A percentile compares a stretch with the other conserved stretches of the same genome.
phyloP scores from a whole-genome alignment of 352 stramenopile species.

The Lagenidium giganteum region DNA sequence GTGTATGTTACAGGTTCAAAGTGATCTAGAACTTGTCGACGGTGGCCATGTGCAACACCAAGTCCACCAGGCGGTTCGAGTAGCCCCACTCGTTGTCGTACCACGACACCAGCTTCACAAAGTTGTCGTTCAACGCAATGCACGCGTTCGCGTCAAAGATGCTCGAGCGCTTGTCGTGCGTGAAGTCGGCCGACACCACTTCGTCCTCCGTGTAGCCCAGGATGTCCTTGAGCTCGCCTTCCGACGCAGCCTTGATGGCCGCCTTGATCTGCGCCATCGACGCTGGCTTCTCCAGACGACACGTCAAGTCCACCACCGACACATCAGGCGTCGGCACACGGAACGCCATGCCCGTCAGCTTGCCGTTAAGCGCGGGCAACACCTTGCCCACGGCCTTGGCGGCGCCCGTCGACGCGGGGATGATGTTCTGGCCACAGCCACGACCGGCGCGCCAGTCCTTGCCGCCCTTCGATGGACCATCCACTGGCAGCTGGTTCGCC shows the following conservation, averaged over 20 bases:
- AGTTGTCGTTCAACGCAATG: slow-evolving; percentile 91
- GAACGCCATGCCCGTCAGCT: slow-evolving; percentile 93
- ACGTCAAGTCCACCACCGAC: slow-evolving; percentile 92
- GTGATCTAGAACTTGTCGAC: slow-evolving; percentile 22
- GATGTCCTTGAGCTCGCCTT: slow-evolving; percentile 85
- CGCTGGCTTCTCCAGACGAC: slow-evolving; percentile 71
- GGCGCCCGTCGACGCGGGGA: slow-evolving; percentile 77
- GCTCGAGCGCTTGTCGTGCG: slow-evolving; percentile 71
- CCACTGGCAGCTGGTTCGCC: slow-evolving; percentile 91
- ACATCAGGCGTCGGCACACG: slow-evolving; percentile 91
- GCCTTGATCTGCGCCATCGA: slow-evolving; percentile 86
- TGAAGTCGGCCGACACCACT: slow-evolving; percentile 89
- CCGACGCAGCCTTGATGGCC: slow-evolving; percentile 82
- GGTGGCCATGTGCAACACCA: slow-evolving; percentile 28
- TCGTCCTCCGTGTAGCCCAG: slow-evolving; percentile 88
- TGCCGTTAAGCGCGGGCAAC: slow-evolving; percentile 60
- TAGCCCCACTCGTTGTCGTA: slow-evolving; percentile 93
- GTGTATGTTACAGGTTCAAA: background rate
- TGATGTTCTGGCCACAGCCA: slow-evolving; percentile 86
- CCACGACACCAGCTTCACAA: slow-evolving; percentile 93
- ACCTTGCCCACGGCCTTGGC: slow-evolving; percentile 22
- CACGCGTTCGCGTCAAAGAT: slow-evolving; percentile 93
- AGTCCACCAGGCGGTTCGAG: slow-evolving; percentile 77
- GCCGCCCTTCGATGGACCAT: slow-evolving; percentile 83
- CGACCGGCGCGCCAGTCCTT: slow-evolving; percentile 93